Evolutionary conservation across 2,329 filamentous ascomycete species (phyloP).

Genomic region (Talaromyces islandicus): DNA sequence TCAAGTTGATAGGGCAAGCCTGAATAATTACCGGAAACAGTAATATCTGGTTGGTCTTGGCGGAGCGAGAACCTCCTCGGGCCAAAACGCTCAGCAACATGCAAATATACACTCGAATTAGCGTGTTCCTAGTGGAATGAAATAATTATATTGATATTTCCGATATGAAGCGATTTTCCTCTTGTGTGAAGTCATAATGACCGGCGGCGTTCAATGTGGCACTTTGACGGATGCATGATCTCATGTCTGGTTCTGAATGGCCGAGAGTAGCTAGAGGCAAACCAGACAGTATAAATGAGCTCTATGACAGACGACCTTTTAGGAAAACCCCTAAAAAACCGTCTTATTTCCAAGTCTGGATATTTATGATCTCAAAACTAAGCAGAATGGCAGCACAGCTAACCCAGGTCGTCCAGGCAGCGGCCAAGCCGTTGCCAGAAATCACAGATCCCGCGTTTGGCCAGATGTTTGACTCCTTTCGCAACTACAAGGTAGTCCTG

Average conservation of each 20-base stretch:
- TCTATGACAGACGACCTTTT: neutral
- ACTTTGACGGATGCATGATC: slow-evolving; percentile 11
- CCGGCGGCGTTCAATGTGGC: neutral
- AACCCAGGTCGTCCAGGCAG: slow-evolving; percentile 27
- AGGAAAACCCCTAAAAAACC: neutral
- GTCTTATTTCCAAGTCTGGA: neutral
- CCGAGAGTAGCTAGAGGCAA: slow-evolving; percentile 5
- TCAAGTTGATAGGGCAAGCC: slow-evolving; percentile 4
- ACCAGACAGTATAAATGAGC: neutral
- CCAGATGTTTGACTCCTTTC: slow-evolving; percentile 37
- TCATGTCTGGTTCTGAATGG: slow-evolving; percentile 7
- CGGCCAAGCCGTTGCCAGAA: slow-evolving; percentile 30
- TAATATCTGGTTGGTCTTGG: neutral
- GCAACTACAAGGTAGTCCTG: slow-evolving; percentile 35
- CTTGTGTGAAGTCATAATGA: slow-evolving; percentile 9
- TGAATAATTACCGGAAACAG: neutral
- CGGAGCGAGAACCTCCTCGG: neutral
- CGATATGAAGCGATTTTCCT: neutral
- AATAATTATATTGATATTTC: neutral
- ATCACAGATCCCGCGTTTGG: slow-evolving; percentile 33
- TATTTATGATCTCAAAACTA: neutral
- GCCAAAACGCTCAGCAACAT: neutral
- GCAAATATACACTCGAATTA: neutral
- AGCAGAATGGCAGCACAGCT: slow-evolving; percentile 20
- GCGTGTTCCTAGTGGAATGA: neutral